Conservation (phyloP, 2,329 filamentous ascomycete genomes). For the Stagonosporopsis tanaceti region DNA sequence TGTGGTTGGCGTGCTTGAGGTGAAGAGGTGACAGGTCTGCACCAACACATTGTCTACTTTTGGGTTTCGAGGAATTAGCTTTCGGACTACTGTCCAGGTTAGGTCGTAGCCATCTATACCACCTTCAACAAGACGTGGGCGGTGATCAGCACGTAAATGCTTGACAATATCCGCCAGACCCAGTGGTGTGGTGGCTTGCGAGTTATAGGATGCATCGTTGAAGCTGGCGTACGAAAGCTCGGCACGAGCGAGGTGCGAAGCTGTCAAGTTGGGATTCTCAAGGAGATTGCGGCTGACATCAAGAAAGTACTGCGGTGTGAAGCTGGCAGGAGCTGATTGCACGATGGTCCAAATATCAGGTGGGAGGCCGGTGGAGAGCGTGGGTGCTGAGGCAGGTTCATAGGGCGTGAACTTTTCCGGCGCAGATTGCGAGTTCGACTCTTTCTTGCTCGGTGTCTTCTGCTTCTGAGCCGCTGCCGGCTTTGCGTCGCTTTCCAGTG, state of each 20-base stretch:
- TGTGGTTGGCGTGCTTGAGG: conserved; percentile 25
- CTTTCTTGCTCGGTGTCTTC: background rate
- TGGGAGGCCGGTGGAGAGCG: conserved; percentile 40
- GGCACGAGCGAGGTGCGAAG: conserved; percentile 78
- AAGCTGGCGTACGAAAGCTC: conserved; percentile 71
- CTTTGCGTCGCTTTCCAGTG: background rate
- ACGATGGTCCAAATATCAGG: conserved; percentile 48
- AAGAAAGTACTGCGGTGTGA: conserved; percentile 69
- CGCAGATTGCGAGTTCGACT: background rate
- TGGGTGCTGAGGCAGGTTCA: conserved; percentile 36
- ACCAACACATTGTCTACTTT: conserved; percentile 76
- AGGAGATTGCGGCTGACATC: conserved; percentile 77
- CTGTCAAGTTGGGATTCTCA: conserved; percentile 81
- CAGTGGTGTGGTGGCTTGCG: conserved; percentile 38
- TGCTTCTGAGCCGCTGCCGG: background rate
- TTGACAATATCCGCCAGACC: conserved; percentile 55
- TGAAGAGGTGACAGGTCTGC: conserved; percentile 83
- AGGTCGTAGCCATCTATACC: conserved; percentile 52
- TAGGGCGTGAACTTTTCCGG: conserved; percentile 45
- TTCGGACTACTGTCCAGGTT: conserved; percentile 74
- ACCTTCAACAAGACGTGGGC: conserved; percentile 37
- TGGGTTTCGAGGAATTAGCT: conserved; percentile 82
- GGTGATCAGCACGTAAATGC: conserved; percentile 57
- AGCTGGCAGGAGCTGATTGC: conserved; percentile 62
- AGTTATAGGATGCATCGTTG: conserved; percentile 47